phyloP scores from a whole-genome alignment of 495 filamentous ascomycete genomes.

The Podospora tetraspora region DNA sequence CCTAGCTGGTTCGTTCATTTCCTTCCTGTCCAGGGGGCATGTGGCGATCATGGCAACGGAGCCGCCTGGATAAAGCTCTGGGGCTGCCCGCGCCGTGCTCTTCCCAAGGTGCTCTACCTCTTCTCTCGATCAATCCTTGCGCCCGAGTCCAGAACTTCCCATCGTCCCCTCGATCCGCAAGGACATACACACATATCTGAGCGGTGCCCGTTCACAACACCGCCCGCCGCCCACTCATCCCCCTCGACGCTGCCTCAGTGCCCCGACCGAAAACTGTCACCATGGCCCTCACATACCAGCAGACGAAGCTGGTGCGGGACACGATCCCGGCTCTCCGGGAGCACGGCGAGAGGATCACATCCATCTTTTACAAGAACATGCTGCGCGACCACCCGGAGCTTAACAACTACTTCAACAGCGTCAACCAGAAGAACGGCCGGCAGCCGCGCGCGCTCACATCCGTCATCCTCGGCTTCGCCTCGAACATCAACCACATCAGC shows the following conservation, averaged over 20 bases:
- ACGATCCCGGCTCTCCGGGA: slow-evolving; percentile 49
- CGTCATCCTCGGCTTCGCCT: slow-evolving; percentile 63
- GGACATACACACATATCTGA: neutral
- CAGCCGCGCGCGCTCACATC: slow-evolving; percentile 61
- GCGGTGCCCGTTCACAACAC: neutral
- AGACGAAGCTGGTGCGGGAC: slow-evolving; percentile 39
- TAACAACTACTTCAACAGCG: slow-evolving; percentile 62
- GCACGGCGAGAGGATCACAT: slow-evolving; percentile 62
- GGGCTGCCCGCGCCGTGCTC: neutral
- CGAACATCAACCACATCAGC: slow-evolving; percentile 64
- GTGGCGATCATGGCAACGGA: neutral
- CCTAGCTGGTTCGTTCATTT: slow-evolving; percentile 3
- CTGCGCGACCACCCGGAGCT: slow-evolving; percentile 59
- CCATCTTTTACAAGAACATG: slow-evolving; percentile 64
- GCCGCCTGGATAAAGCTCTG: neutral
- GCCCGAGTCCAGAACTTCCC: neutral
- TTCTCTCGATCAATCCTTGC: neutral
- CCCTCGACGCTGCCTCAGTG: neutral
- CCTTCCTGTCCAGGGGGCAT: neutral
- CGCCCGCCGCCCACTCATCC: neutral
- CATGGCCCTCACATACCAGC: slow-evolving; percentile 42
- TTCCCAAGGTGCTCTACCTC: neutral
- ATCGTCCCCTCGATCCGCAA: neutral
- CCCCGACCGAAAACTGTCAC: neutral
- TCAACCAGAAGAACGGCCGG: slow-evolving; percentile 63